These are phyloP conservation scores for Endocarpon pusillum DNA, from an alignment of 495 filamentous ascomycete genomes.

Conservation along the genomic window DNA sequence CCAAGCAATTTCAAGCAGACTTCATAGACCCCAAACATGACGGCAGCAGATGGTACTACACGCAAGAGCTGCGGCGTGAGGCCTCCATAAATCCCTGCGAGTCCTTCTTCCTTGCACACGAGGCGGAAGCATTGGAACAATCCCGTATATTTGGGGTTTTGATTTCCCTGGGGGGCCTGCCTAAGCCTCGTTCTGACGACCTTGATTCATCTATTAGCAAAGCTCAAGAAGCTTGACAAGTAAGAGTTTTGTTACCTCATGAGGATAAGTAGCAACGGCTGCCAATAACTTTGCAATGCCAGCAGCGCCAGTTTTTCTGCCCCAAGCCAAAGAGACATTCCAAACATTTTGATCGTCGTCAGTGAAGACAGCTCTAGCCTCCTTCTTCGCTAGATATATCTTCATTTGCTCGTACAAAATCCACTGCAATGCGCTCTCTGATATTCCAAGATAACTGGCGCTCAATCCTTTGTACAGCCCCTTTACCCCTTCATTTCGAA, in stretches of 20 bases:
- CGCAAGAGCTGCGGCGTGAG: constrained; percentile 41
- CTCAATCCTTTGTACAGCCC: constrained; percentile 76
- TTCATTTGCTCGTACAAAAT: constrained; percentile 80
- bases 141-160: constrained; percentile 64
- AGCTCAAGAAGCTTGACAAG: no score
- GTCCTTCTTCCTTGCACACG: constrained; percentile 70
- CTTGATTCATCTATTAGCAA: no score
- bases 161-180: constrained; percentile 59
- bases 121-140: constrained; percentile 65
- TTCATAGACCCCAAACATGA: constrained; percentile 77
- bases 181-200: constrained; percentile 67
- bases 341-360: constrained; percentile 39
- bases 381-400: constrained; percentile 37
- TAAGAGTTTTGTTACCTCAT: no score
- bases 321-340: constrained; percentile 48
- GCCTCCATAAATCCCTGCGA: constrained; percentile 62
- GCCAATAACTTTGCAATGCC: constrained; percentile 70
- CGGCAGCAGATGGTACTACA: constrained; percentile 67
- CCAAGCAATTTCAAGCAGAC: not conserved
- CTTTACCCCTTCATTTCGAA: constrained; percentile 56
- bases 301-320: constrained; percentile 59
- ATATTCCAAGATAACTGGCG: constrained; percentile 72
- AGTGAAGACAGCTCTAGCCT: no score
- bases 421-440: constrained; percentile 76
- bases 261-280: constrained; percentile 67